Base-by-base conservation (phyloP, 1,284 basidiomycete genomes). In the Anthracocystis walkeri region DNA sequence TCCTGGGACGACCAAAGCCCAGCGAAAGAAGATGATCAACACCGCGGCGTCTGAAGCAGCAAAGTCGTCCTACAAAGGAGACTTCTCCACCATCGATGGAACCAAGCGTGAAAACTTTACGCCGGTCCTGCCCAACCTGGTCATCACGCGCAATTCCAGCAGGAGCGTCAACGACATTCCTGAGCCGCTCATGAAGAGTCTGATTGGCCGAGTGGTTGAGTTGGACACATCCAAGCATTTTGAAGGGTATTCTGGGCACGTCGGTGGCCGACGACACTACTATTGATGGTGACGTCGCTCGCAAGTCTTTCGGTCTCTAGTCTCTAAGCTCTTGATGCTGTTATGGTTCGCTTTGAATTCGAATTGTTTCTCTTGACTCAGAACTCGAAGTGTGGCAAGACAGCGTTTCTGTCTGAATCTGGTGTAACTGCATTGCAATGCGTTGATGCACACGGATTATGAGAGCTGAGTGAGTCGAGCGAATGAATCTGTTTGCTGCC, bases 81-180 rank as follows among this genome's bases (percentile, higher is more conserved):
- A 23, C 31, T 57, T 29, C 29, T 27, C 29, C 23, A 38, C 16
- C 7, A 56, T 21, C 0, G 61, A 57, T 7, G 48, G 42, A 23
- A 38, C 6, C 42, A 57, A 51, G 42, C 61, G 41, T 2, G 54
- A 56, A 25, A 57, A 48, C 12, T 64, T 64, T 33, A 52, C 14
- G 7, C 5, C 61, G 7, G 41, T 57, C 21, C 49, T 64, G 2
- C 42, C 54, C 7, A 50, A 46, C 25, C 61, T 64, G 20, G 44
- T 63, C 20, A 14, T 41, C 1, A 16, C 38, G 2, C 54, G 53
- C 1, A 40, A 21, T n/a, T 25, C 41, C 42, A 40, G 8, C 29
- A 44, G 20, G 33, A 20, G 27, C n/a, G 4, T 61, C 31, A 1
- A 48, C 14, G 51, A 54, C 11, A 33, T n/a, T 11, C 25, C 40